phyloP scores from a whole-genome alignment of 108 stramenopile species.

The Discostella pseudostelligera region DNA sequence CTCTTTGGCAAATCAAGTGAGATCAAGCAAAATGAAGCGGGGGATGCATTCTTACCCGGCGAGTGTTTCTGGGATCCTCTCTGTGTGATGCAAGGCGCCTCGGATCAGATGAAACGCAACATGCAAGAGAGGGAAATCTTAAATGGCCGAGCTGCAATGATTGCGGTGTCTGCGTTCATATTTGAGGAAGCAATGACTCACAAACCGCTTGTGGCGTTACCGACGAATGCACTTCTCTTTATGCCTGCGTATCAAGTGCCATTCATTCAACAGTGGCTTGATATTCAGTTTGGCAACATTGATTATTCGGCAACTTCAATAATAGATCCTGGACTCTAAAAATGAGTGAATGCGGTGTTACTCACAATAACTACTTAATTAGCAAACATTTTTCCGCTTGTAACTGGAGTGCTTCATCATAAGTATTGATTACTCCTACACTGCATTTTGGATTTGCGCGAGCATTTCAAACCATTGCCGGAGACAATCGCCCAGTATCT shows the following conservation, averaged over 20 bases:
- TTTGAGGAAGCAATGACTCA: constrained; percentile 83
- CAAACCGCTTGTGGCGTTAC: constrained; percentile 57
- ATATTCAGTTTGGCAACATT: constrained; percentile 48
- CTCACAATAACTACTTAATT: no score
- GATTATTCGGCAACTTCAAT: constrained; percentile 5
- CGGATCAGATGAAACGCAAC: constrained; percentile 77
- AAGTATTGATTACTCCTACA: background rate
- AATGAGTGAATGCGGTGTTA: no score
- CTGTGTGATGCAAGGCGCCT: constrained; percentile 72
- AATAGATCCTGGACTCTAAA: constrained; percentile 16
- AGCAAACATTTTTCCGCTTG: no score
- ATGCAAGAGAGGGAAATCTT: constrained; percentile 89
- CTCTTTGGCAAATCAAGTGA: constrained; percentile 13
- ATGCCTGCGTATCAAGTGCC: constrained; percentile 77
- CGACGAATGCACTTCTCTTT: constrained; percentile 73
- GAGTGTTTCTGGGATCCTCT: constrained; percentile 92
- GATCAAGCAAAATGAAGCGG: constrained; percentile 73
- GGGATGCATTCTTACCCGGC: constrained; percentile 83
- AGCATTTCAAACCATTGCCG: constrained; percentile 98
- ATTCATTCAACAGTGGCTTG: constrained; percentile 74
- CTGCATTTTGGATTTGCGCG: constrained; percentile 51
- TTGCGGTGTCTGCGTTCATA: constrained; percentile 79
- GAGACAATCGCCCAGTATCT: constrained; percentile 93
- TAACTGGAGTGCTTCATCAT: no score
- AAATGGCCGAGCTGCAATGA: constrained; percentile 93